Percentiles rank a stretch among this genome's conserved stretches.
These are phyloP conservation scores for Aspergillus neotritici DNA, from an alignment of 2,329 filamentous ascomycete species.

Conservation along the genomic window DNA sequence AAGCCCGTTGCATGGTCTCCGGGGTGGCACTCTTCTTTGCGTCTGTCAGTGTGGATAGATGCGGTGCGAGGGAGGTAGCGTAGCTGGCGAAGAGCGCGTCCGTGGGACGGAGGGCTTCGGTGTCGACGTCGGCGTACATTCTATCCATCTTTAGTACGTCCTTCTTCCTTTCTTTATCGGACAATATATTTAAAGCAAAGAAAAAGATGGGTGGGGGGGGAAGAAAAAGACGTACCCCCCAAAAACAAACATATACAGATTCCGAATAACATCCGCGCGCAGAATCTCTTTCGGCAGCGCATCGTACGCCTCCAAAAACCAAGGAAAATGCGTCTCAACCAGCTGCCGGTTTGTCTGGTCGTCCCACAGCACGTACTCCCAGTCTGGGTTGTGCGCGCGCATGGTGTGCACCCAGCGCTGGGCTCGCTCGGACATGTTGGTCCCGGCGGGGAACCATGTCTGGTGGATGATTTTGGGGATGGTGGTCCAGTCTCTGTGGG, in stretches of 20 bases:
- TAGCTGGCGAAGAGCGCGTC: slow-evolving; percentile 12
- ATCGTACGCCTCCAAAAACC: slow-evolving; percentile 14
- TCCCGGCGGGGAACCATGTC: slow-evolving; percentile 19
- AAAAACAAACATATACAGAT: slow-evolving; percentile 18
- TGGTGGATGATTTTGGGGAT: slow-evolving; percentile 19
- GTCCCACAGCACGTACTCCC: slow-evolving; percentile 21
- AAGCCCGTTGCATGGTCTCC: slow-evolving; percentile 11
- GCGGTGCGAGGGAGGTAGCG: slow-evolving; percentile 7
- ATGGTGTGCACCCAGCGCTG: slow-evolving; percentile 15
- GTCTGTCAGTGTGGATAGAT: not conserved
- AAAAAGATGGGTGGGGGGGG: not conserved
- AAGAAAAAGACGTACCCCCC: slow-evolving; percentile 11
- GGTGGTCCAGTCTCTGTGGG: slow-evolving; percentile 7
- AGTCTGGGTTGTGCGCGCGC: slow-evolving; percentile 11
- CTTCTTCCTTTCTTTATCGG: not conserved
- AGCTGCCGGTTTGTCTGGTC: slow-evolving; percentile 14
- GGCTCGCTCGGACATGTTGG: slow-evolving; percentile 17
- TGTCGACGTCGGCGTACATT: slow-evolving; percentile 20
- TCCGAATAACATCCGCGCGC: slow-evolving; percentile 14
- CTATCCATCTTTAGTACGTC: slow-evolving; percentile 2
- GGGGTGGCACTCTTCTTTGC: not conserved
- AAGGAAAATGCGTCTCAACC: slow-evolving; percentile 14
- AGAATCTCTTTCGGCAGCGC: slow-evolving; percentile 17
- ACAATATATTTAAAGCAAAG: no score
- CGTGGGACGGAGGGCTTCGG: slow-evolving; percentile 15